Evolutionary conservation across 129 eudicot species (phyloP).

Genomic region (Flaveria bidentis): DNA sequence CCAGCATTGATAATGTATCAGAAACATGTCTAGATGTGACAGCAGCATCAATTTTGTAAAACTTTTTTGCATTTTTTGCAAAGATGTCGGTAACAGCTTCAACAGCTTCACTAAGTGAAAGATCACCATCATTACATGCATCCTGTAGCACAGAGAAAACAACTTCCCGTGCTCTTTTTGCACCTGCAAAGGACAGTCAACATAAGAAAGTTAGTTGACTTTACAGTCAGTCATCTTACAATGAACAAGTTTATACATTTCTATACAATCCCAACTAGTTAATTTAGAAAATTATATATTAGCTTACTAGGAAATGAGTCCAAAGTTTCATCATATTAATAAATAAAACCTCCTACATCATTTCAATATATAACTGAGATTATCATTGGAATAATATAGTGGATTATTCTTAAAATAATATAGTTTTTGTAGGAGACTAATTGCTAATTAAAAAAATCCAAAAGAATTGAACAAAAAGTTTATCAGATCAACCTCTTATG

Average conservation of each 20-base stretch:
- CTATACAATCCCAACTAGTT: not conserved
- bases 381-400: too few species aligned
- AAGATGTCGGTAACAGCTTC: conserved; percentile 77
- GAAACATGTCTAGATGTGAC: conserved; percentile 35
- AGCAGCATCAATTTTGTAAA: conserved; percentile 62
- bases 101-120: conserved; percentile 75
- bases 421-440: too few species aligned
- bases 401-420: too few species aligned
- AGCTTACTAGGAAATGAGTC: too few species aligned
- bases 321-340: too few species aligned
- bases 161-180: conserved; percentile 85
- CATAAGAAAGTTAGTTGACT: conserved; percentile 17
- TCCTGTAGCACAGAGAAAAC: conserved; percentile 77
- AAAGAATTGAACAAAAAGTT: not conserved
- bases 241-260: not conserved
- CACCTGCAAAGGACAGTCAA: conserved; percentile 48
- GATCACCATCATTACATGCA: conserved; percentile 81
- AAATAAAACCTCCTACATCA: too few species aligned
- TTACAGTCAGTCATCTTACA: not conserved
- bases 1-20: conserved; percentile 30
- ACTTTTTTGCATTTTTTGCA: conserved; percentile 64
- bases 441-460: too few species aligned
- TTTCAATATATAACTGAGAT: too few species aligned
- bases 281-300: not conserved
- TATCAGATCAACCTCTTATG: not conserved